Evolutionary conservation across 345 rosid species (phyloP).

Genomic region (Aquilaria sinensis): DNA sequence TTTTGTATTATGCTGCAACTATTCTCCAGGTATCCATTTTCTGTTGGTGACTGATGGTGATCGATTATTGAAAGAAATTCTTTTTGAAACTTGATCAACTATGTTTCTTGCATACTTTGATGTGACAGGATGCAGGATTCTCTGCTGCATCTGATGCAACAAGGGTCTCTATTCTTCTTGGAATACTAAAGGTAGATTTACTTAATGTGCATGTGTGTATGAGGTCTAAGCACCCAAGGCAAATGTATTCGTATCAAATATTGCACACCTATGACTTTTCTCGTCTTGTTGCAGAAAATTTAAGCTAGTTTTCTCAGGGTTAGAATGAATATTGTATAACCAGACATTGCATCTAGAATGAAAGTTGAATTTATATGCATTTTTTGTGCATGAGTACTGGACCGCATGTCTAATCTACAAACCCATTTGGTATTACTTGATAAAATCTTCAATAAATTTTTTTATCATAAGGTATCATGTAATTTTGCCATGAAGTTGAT

Average conservation of each 20-base stretch:
- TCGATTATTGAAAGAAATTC: conserved; percentile 2
- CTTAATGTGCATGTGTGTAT: not conserved
- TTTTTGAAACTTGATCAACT: not conserved
- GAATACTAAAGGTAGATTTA: conserved; percentile 63
- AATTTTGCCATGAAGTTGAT: too few relatives aligned
- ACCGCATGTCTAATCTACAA: too few relatives aligned
- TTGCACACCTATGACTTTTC: too few relatives aligned
- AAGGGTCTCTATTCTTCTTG: conserved; percentile 86
- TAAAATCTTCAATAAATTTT: too few relatives aligned
- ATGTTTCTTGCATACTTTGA: conserved; percentile 16
- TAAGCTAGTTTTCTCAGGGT: too few relatives aligned
- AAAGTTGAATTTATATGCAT: too few relatives aligned
- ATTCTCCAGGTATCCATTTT: conserved; percentile 62
- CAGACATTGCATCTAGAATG: too few relatives aligned
- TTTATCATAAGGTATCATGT: too few relatives aligned
- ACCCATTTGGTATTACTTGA: too few relatives aligned
- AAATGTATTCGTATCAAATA: not conserved
- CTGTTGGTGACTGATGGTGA: conserved; percentile 1
- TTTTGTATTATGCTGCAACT: conserved; percentile 86
- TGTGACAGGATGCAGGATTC: conserved; percentile 84
- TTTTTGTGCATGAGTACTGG: too few relatives aligned
- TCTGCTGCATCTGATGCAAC: conserved; percentile 97
- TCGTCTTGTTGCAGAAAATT: too few relatives aligned
- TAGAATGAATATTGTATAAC: too few relatives aligned
- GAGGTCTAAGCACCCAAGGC: not conserved